A percentile compares a stretch with the other conserved stretches of the same genome.
Evolutionary conservation across 768 basidiomycete species (phyloP).

Genomic region (Leucosporidium scottii): DNA sequence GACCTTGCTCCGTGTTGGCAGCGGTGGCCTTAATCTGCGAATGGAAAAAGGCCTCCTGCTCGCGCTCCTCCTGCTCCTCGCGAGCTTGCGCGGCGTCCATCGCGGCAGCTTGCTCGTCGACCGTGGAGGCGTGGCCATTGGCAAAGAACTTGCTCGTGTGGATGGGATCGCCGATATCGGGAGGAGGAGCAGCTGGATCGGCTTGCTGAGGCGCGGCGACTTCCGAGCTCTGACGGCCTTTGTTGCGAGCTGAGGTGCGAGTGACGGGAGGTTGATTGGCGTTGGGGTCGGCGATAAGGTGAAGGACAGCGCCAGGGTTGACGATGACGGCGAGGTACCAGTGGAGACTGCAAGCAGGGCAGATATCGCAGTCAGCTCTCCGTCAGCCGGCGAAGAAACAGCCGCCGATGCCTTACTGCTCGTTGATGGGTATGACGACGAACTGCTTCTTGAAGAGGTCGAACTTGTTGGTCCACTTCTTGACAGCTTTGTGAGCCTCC

Average conservation of each 20-base stretch:
- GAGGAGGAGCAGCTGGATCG: too few relatives aligned
- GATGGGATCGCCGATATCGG: too few relatives aligned
- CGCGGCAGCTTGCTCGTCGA: neutral
- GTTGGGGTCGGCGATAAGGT: neutral
- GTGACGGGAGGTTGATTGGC: neutral
- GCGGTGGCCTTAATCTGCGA: neutral
- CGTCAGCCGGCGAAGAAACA: too few relatives aligned
- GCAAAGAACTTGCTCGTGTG: too few relatives aligned
- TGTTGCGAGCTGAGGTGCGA: too few relatives aligned
- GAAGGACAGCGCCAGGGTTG: conserved; percentile 59
- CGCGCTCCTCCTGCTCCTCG: neutral
- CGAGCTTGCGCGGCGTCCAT: neutral
- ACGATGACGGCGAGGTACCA: conserved; percentile 96
- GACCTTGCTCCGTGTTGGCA: neutral
- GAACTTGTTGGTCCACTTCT: conserved; percentile 87
- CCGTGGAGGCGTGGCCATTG: too few relatives aligned
- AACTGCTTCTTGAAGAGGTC: conserved; percentile 86
- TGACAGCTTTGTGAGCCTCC: conserved; percentile 62
- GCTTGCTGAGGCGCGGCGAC: too few relatives aligned
- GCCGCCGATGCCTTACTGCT: conserved; percentile 82
- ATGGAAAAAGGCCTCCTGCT: neutral
- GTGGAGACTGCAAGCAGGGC: conserved; percentile 60
- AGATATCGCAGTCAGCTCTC: too few relatives aligned
- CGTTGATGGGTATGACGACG: conserved; percentile 92
- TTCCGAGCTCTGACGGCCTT: too few relatives aligned